Conservation (phyloP, 371 early-diverging fungal species). For the Nematocida major region DNA sequence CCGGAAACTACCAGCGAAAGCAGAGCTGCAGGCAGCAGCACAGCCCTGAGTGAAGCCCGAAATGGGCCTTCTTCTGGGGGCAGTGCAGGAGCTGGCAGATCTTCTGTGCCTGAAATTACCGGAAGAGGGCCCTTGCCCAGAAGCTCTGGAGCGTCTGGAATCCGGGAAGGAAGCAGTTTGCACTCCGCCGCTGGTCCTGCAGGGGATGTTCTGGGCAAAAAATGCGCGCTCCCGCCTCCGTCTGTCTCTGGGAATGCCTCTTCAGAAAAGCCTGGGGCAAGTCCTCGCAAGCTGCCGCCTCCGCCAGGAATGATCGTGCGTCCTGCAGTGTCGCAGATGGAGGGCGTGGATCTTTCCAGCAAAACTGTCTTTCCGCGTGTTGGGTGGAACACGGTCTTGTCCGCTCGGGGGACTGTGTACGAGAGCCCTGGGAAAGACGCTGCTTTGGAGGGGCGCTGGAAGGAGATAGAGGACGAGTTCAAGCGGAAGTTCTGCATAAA, state of each 20-base stretch:
- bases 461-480: constrained; percentile 18
- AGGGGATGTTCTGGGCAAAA: too few species aligned
- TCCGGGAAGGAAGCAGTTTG: too few species aligned
- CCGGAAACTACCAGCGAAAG: too few species aligned
- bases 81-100: too few species aligned
- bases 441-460: not conserved
- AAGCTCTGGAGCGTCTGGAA: too few species aligned
- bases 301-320: constrained; percentile 6
- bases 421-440: not conserved
- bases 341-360: not conserved
- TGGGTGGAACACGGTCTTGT: constrained; percentile 7
- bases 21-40: too few species aligned
- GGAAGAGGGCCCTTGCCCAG: too few species aligned
- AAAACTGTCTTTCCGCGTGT: constrained; percentile 17
- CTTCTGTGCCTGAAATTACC: too few species aligned
- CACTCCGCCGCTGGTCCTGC: too few species aligned
- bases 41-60: too few species aligned
- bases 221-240: not conserved
- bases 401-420: constrained; percentile 9
- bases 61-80: too few species aligned
- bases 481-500: constrained; percentile 27
- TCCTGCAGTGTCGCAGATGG: not conserved
- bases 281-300: not conserved
- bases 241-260: not conserved
- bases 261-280: not conserved